Base-by-base conservation (phyloP, 176 grass and related monocot genomes). In the Bolboschoenus planiculmis region DNA sequence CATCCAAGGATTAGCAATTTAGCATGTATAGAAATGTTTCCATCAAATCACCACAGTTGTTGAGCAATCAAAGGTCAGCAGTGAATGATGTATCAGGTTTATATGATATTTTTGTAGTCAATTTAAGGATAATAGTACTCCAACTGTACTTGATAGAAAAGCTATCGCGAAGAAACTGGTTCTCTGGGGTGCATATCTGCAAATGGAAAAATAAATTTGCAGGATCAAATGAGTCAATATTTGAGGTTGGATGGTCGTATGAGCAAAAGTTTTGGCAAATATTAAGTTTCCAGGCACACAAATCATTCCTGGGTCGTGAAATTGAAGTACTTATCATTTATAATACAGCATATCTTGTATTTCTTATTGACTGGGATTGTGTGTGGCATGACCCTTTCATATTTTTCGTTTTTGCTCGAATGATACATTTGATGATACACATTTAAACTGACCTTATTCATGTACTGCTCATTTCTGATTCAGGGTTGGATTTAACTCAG, bases 401-500 rank as follows among this genome's bases (percentile, higher is more conserved):
- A 58, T 7, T 57, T 57, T 57, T 23, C 1, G n/a, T n/a, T n/a
- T 58, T 26, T 58, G 6, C 56, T 0, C 26, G 5, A 58, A 24
- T 58, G 56, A 26, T 24, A 31, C 59, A 62, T 62, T 14, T 62
- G 27, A 4, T 31, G 3, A 62, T 62, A 16, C 62, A 20, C 33
- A 66, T 20, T 2, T 34, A 35, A 36, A 66, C 13, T 62, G 3
- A 62, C 59, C 18, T 72, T 14, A 29, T 62, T n/a, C n/a, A 14
- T 15, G 35, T 78, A 78, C n/a, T 78, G n/a, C n/a, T n/a, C n/a
- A n/a, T 78, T 78, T 26, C 35, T 50, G 48, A 78, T 88, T 62
- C 83, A 97, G 95, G 90, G 90, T 97, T 82, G 95, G 95, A 70
- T 97, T 97, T 88, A 97, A 97, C 85, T 97, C 95, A 15, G 95